Conservation (phyloP, 805 yeast genomes). For the Pichia sporocuriosa region DNA sequence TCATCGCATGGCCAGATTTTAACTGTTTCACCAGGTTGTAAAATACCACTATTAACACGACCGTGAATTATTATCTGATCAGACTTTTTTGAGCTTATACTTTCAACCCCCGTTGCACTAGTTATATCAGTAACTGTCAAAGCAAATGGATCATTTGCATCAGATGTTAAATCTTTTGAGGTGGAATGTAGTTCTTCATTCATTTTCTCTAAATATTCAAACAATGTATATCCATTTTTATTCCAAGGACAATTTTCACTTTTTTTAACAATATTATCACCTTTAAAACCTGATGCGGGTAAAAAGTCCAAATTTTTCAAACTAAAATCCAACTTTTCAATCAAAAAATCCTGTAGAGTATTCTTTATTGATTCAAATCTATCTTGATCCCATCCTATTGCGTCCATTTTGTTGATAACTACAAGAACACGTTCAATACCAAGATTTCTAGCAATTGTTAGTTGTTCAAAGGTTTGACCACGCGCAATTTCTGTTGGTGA, state of each 20-base stretch:
- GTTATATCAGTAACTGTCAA: constrained; percentile 58
- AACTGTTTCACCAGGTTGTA: constrained; percentile 67
- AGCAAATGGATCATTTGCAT: constrained; percentile 31
- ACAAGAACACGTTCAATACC: constrained; percentile 59
- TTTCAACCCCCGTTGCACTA: background rate
- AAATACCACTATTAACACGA: constrained; percentile 56
- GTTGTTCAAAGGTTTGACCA: constrained; percentile 78
- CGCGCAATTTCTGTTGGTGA: constrained; percentile 28
- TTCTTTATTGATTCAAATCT: constrained; percentile 46
- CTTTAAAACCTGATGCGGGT: constrained; percentile 66
- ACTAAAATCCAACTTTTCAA: constrained; percentile 45
- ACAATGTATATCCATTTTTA: constrained; percentile 40
- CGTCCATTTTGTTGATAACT: constrained; percentile 67
- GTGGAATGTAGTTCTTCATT: constrained; percentile 18
- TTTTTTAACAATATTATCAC: constrained; percentile 53
- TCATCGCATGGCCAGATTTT: constrained; percentile 47
- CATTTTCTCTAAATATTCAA: constrained; percentile 34
- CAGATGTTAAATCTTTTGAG: constrained; percentile 27
- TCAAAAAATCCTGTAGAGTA: constrained; percentile 45
- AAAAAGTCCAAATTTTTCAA: constrained; percentile 39
- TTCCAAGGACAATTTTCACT: constrained; percentile 26
- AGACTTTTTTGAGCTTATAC: constrained; percentile 23
- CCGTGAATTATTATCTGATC: constrained; percentile 55
- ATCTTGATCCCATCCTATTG: constrained; percentile 47
- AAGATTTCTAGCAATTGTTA: constrained; percentile 56